Conservation (phyloP, 2,329 filamentous ascomycete species). For the Penicillium palitans region DNA sequence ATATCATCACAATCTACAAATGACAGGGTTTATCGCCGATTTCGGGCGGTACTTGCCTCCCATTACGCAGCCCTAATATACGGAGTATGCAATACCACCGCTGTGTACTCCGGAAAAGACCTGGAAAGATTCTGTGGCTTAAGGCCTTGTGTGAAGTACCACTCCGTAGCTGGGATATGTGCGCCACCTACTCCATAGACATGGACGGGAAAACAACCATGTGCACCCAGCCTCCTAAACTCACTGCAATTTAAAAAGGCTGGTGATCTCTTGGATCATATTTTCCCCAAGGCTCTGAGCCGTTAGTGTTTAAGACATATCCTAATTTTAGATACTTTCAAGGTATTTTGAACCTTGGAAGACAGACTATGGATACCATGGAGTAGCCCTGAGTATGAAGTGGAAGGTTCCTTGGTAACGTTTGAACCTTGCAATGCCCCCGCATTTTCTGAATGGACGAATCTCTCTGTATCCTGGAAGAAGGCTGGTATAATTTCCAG, state of each 20-base stretch:
- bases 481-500: background rate
- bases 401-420: no score
- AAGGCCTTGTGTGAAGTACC: background rate
- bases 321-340: background rate
- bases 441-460: background rate
- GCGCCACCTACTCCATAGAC: background rate
- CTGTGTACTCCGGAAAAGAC: background rate
- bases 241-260: background rate
- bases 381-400: no score
- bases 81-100: background rate
- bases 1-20: background rate
- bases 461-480: background rate
- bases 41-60: background rate
- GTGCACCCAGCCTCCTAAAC: background rate
- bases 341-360: background rate
- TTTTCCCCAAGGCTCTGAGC: background rate
- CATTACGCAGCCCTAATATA: background rate
- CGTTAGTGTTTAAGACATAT: constrained; percentile 12
- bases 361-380: background rate
- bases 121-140: background rate
- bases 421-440: constrained; percentile 6
- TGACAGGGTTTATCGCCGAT: background rate
- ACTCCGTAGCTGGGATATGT: background rate
- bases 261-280: background rate
- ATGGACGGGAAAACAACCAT: no score